Conservation (phyloP, 2,329 filamentous ascomycete species). For the Ophiognomonia clavigignenti-juglandacearum region DNA sequence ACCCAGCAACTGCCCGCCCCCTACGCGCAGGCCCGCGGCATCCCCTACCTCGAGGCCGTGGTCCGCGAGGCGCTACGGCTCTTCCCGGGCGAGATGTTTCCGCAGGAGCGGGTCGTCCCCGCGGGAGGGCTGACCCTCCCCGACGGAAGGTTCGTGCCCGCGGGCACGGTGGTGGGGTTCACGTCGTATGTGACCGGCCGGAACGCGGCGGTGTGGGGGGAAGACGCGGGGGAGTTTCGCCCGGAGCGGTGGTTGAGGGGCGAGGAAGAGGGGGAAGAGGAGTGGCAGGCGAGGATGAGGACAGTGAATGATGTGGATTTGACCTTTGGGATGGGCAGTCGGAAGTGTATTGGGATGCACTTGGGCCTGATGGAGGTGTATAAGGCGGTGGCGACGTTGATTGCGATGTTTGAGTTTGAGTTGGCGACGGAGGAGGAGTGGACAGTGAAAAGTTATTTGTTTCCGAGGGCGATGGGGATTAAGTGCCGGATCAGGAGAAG, state of each 20-base stretch:
- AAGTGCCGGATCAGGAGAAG: background rate
- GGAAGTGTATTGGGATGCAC: conserved; percentile 30
- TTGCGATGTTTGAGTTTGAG: conserved; percentile 20
- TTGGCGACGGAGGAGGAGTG: conserved; percentile 1
- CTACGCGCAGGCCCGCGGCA: background rate
- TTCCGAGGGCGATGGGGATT: conserved; percentile 2
- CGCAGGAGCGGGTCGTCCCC: conserved; percentile 42
- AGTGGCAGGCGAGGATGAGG: conserved; percentile 27
- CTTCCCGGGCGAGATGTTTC: conserved; percentile 38
- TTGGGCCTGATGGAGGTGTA: conserved; percentile 29
- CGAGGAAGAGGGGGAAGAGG: conserved; percentile 26
- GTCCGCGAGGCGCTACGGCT: conserved; percentile 44
- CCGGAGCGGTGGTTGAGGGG: conserved; percentile 41
- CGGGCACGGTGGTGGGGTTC: conserved; percentile 27
- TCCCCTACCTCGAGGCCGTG: conserved; percentile 35
- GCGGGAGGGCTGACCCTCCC: conserved; percentile 29
- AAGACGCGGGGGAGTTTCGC: conserved; percentile 37
- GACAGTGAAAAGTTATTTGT: conserved; percentile 3
- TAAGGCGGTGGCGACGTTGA: conserved; percentile 37
- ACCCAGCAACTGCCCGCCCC: background rate
- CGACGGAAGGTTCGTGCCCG: conserved; percentile 25
- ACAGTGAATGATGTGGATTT: conserved; percentile 31
- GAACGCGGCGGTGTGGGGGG: conserved; percentile 35
- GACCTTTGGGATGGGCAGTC: conserved; percentile 28
- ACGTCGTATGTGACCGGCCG: conserved; percentile 30